A percentile compares a stretch with the other conserved stretches of the same genome.
Conservation (phyloP, 2,329 filamentous ascomycete species). For the Bipolaris sorokiniana region DNA sequence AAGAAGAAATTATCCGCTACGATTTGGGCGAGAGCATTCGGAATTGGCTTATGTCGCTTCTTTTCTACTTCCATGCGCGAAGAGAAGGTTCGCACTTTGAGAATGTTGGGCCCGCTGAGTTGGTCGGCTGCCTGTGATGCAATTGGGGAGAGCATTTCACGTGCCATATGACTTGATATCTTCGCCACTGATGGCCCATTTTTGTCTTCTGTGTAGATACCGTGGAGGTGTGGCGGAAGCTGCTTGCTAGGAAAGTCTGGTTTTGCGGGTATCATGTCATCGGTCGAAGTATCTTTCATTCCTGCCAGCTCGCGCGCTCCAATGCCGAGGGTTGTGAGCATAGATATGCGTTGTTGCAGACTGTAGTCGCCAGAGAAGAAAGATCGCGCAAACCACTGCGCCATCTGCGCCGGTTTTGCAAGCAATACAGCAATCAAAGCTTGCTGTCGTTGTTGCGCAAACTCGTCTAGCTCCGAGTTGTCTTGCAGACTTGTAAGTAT, state of each 20-base stretch:
- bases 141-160: slow-evolving; percentile 78
- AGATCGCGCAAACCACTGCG: slow-evolving; percentile 79
- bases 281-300: slow-evolving; percentile 64
- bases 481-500: slow-evolving; percentile 82
- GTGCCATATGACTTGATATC: slow-evolving; percentile 71
- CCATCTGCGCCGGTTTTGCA: slow-evolving; percentile 77
- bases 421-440: slow-evolving; percentile 82
- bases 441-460: slow-evolving; percentile 76
- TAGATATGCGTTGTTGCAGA: slow-evolving; percentile 77
- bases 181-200: slow-evolving; percentile 66
- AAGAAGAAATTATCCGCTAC: slow-evolving; percentile 83
- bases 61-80: slow-evolving; percentile 73
- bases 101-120: slow-evolving; percentile 76
- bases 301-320: slow-evolving; percentile 85
- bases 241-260: slow-evolving; percentile 77
- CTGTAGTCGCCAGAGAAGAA: slow-evolving; percentile 95
- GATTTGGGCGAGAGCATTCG: slow-evolving; percentile 79
- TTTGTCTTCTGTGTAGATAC: slow-evolving; percentile 64
- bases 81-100: slow-evolving; percentile 90
- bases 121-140: slow-evolving; percentile 82
- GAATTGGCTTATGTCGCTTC: slow-evolving; percentile 64
- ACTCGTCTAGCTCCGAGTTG: slow-evolving; percentile 76
- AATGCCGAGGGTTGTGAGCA: slow-evolving; percentile 82
- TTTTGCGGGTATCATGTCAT: slow-evolving; percentile 47
- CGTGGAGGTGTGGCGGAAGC: slow-evolving; percentile 75